Evolutionary conservation across 495 filamentous ascomycete species (phyloP).

Genomic region (Aspergillus olivimuriae): DNA sequence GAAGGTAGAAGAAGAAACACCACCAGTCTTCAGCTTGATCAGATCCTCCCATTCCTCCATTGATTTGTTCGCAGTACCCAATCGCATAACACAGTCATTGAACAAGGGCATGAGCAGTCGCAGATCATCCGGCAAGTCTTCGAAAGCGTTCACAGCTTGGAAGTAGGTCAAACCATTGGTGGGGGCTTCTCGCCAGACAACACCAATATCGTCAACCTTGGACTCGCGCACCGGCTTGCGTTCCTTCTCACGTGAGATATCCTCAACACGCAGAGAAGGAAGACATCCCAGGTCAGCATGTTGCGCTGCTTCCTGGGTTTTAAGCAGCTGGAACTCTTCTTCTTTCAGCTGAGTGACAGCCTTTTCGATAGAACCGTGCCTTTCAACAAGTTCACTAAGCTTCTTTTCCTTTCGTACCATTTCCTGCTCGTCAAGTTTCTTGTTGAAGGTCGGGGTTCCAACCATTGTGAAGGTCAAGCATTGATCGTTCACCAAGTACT

Average conservation of each 20-base stretch:
- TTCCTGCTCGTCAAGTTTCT: slow-evolving; percentile 75
- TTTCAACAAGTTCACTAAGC: slow-evolving; percentile 58
- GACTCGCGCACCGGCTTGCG: slow-evolving; percentile 62
- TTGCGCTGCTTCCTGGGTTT: slow-evolving; percentile 74
- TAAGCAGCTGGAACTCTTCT: slow-evolving; percentile 72
- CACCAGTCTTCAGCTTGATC: slow-evolving; percentile 96
- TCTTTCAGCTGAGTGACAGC: slow-evolving; percentile 63
- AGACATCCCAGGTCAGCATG: slow-evolving; percentile 80
- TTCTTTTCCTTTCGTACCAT: slow-evolving; percentile 59
- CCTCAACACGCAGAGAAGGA: slow-evolving; percentile 77
- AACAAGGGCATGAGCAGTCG: slow-evolving; percentile 83
- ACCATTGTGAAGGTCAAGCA: slow-evolving; percentile 93
- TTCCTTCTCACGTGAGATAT: slow-evolving; percentile 78
- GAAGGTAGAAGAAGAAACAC: slow-evolving; percentile 73
- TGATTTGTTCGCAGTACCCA: slow-evolving; percentile 77
- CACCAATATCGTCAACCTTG: slow-evolving; percentile 55
- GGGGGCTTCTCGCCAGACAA: slow-evolving; percentile 86
- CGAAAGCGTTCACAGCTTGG: slow-evolving; percentile 73
- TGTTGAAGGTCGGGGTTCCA: slow-evolving; percentile 65
- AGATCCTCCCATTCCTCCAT: slow-evolving; percentile 95
- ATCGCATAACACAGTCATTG: slow-evolving; percentile 82
- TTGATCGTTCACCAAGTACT: slow-evolving; percentile 81
- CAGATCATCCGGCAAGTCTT: slow-evolving; percentile 77
- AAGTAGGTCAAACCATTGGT: slow-evolving; percentile 98
- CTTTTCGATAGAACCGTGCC: slow-evolving; percentile 62